phyloP scores from a whole-genome alignment of 768 basidiomycete genomes.

The Baorangia bicolor region DNA sequence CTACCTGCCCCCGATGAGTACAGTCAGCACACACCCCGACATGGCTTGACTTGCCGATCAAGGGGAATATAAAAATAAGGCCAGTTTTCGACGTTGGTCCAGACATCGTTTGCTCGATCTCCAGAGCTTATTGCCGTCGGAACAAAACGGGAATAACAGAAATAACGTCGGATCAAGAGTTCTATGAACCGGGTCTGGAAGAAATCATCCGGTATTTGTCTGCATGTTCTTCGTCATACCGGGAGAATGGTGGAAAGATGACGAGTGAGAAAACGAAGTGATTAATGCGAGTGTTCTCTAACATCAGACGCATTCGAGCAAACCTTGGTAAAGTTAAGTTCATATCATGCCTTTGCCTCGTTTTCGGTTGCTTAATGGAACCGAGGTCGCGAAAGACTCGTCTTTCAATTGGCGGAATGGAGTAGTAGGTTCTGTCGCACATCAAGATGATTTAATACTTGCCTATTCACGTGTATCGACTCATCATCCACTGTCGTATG shows the following conservation, averaged over 20 bases:
- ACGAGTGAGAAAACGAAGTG: background rate
- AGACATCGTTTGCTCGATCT: conserved; percentile 6
- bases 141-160: conserved; percentile 6
- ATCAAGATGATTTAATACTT: background rate
- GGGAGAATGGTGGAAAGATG: background rate
- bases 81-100: conserved; percentile 3
- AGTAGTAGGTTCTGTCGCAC: background rate
- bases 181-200: background rate
- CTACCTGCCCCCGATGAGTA: background rate
- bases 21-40: background rate
- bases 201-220: background rate
- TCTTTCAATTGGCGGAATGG: background rate
- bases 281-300: conserved; percentile 3
- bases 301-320: background rate
- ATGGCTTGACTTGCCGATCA: background rate
- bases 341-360: conserved; percentile 20
- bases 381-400: conserved; percentile 7
- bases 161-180: background rate
- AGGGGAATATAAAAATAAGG: background rate
- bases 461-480: background rate
- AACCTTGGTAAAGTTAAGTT: conserved; percentile 19
- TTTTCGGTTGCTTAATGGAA: conserved; percentile 22
- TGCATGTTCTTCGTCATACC: background rate
- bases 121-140: conserved; percentile 20
- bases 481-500: background rate